These are phyloP conservation scores for Arabidopsis suecica DNA, from an alignment of 345 rosid genomes.

Conservation along the genomic window DNA sequence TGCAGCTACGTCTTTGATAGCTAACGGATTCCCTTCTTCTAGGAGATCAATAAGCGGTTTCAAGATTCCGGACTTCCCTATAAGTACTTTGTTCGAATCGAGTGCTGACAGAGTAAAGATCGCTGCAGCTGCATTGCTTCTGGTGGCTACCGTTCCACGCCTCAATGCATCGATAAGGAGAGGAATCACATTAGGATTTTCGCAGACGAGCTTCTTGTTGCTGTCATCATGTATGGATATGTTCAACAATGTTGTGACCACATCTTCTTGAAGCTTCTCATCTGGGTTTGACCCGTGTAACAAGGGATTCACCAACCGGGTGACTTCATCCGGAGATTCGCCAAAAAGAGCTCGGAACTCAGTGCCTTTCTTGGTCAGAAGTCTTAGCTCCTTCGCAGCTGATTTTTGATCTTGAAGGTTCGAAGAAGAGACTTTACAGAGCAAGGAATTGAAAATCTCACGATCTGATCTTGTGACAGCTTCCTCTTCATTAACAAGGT, in stretches of 20 bases:
- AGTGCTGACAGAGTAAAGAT: slow-evolving; percentile 88
- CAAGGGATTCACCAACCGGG: slow-evolving; percentile 68
- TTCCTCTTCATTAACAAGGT: slow-evolving; percentile 52
- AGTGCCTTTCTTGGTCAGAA: slow-evolving; percentile 68
- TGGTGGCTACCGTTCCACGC: slow-evolving; percentile 69
- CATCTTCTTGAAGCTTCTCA: slow-evolving; percentile 82
- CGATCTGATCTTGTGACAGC: slow-evolving; percentile 65
- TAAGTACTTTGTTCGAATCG: slow-evolving; percentile 78
- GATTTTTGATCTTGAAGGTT: slow-evolving; percentile 61
- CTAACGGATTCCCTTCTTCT: slow-evolving; percentile 78
- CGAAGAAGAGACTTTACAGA: slow-evolving; percentile 59
- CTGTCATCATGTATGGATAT: slow-evolving; percentile 91
- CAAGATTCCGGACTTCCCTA: slow-evolving; percentile 78
- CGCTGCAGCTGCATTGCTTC: slow-evolving; percentile 93
- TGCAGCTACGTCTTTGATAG: slow-evolving; percentile 91
- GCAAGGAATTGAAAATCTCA: slow-evolving; percentile 62
- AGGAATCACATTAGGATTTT: slow-evolving; percentile 77
- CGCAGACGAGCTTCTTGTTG: slow-evolving; percentile 90
- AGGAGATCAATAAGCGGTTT: slow-evolving; percentile 77
- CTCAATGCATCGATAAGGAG: slow-evolving; percentile 73
- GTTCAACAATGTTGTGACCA: slow-evolving; percentile 84
- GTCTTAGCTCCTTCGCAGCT: slow-evolving; percentile 83
- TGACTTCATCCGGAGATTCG: slow-evolving; percentile 62
- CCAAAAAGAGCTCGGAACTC: slow-evolving; percentile 82
- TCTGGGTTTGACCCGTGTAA: slow-evolving; percentile 52